These are phyloP conservation scores for Fraxinus latifolia DNA, from an alignment of 305 asterid species.

Conservation along the genomic window DNA sequence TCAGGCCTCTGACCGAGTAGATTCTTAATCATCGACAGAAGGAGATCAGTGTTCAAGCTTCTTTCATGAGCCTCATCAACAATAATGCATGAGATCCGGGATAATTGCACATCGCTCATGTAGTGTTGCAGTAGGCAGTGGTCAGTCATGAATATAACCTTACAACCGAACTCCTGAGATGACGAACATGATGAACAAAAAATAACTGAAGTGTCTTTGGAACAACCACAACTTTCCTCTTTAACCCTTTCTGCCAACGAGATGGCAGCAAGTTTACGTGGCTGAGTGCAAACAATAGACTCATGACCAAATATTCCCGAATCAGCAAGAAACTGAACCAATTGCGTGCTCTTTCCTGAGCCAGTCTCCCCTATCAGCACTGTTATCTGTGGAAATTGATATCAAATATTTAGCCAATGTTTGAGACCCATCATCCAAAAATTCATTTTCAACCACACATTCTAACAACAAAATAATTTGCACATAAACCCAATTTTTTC, in stretches of 20 bases:
- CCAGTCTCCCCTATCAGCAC: slow-evolving; percentile 89
- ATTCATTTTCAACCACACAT: not conserved
- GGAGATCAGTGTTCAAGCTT: slow-evolving; percentile 91
- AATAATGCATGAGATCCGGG: slow-evolving; percentile 70
- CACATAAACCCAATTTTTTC: not conserved
- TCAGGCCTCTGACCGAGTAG: slow-evolving; percentile 56
- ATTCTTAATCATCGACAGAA: slow-evolving; percentile 70
- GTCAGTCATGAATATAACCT: slow-evolving; percentile 76
- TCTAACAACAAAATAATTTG: not conserved
- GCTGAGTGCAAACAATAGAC: slow-evolving; percentile 83
- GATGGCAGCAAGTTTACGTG: slow-evolving; percentile 87
- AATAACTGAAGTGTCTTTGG: slow-evolving; percentile 39
- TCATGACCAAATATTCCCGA: slow-evolving; percentile 54
- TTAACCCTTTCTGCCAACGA: slow-evolving; percentile 77
- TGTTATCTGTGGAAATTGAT: slow-evolving; percentile 46
- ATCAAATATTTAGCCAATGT: slow-evolving; percentile 1
- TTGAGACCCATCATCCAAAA: not conserved
- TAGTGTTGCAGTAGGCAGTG: slow-evolving; percentile 81
- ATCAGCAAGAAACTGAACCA: slow-evolving; percentile 90
- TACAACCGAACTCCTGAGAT: slow-evolving; percentile 43
- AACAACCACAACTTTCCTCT: slow-evolving; percentile 73
- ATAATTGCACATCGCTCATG: slow-evolving; percentile 62
- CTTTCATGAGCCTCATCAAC: slow-evolving; percentile 98
- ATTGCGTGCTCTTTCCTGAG: slow-evolving; percentile 95
- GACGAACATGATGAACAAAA: slow-evolving; percentile 66